Base-by-base conservation (phyloP, 2,329 filamentous ascomycete species). In the Cordyceps cicadae region DNA sequence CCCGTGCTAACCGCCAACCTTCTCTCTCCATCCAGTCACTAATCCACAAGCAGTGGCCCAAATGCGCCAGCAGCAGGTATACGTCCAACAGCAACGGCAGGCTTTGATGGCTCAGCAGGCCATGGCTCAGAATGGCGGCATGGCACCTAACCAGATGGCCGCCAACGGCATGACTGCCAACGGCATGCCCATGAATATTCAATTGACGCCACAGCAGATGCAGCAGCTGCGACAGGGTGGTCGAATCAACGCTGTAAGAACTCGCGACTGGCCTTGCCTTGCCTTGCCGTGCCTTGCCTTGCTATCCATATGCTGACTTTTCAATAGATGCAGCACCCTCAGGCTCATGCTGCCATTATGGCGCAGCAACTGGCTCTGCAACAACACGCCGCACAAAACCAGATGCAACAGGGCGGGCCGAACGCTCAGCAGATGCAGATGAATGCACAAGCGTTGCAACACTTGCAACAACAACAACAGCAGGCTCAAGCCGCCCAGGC, bases 61-160 rank as follows among this genome's bases (percentile, higher is more conserved):
- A 67, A 79, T 75, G 68, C 75, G 83, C 63, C 79, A 78, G 55
- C 82, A 86, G 64, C 82, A 85, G 63, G 79, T 84, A 60, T 73
- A 81, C 4, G 75, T 84, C 54, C 82, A 86, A 50, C 81, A 84
- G 63, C 81, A 81, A 60, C 75, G 79, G 55, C 81, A 86, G 63
- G 75, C 76, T 7, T 71, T 84, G 62, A 76, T 85, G 73, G 76
- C 77, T 17, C 81, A 84, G 64, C 82, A 85, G 64, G 76, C 74
- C 60, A 84, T 77, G 59, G 52, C 29, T 72, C 63, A 77, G 71
- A 52, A 79, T 82, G 67, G 76, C 7, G 54, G 74, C 3, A 79
- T 82, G 67, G 73, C 66, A 66, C 66, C 78, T 79, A 37, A 77
- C 72, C 32, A 43, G 24, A 51, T 51, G 46, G 55, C 34, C 24